Percentiles rank a stretch among this genome's conserved stretches.
phyloP scores from a whole-genome alignment of 2,329 filamentous ascomycete genomes.

The Paracoccidioides lutzii region DNA sequence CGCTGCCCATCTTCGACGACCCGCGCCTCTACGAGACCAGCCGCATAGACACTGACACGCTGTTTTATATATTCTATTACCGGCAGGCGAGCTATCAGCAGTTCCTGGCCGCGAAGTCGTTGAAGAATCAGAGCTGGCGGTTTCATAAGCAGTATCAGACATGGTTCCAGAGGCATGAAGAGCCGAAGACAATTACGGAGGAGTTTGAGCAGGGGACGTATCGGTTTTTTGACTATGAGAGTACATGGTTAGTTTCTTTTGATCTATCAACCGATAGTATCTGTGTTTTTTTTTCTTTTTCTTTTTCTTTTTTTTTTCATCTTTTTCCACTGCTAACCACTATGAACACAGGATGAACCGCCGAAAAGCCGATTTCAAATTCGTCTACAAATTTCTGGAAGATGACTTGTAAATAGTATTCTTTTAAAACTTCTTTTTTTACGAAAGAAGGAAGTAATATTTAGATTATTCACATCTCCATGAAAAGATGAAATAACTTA shows the following conservation, averaged over 20 bases:
- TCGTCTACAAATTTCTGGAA: conserved; percentile 94
- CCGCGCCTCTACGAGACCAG: conserved; percentile 61
- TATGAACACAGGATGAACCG: conserved; percentile 74
- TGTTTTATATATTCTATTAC: conserved; percentile 99
- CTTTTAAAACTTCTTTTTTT: no score
- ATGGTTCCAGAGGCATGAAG: conserved; percentile 97
- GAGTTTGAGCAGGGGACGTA: conserved; percentile 98
- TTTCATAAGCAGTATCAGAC: conserved; percentile 99
- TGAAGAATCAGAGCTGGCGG: conserved; percentile 96
- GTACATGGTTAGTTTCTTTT: conserved; percentile 65
- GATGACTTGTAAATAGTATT: conserved; percentile 56
- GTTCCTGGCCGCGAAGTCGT: conserved; percentile 85
- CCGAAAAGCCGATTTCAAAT: conserved; percentile 94
- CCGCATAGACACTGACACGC: conserved; percentile 83
- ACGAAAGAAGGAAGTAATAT: no score
- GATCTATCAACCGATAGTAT: conserved; percentile 5
- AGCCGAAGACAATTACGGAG: conserved; percentile 96
- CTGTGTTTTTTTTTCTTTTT: conserved; percentile 3
- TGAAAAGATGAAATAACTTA: no score
- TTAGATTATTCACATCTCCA: no score
- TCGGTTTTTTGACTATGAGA: conserved; percentile 98
- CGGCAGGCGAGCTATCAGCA: conserved; percentile 93
- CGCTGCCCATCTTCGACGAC: conserved; percentile 84
- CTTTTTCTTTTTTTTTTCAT: conserved; percentile 5
- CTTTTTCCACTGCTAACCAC: background rate